phyloP scores from a whole-genome alignment of 2,329 filamentous ascomycete species.

The Verticillium tricorpus region DNA sequence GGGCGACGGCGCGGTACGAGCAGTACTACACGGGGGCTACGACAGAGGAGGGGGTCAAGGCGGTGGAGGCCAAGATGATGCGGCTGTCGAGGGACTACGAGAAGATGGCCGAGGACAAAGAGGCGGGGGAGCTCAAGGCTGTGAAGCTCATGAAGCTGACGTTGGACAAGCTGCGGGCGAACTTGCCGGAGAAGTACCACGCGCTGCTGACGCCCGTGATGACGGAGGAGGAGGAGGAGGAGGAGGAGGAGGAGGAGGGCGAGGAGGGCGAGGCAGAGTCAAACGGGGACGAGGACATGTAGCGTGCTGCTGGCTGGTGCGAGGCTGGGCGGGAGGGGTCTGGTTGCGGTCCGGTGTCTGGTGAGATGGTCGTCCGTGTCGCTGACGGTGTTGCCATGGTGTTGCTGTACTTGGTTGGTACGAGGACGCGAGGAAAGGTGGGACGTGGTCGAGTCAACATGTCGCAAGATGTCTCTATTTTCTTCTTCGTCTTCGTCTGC shows the following conservation, averaged over 20 bases:
- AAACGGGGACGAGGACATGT: neutral
- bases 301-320: neutral
- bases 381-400: neutral
- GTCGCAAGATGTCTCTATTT: no score
- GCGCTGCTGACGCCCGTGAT: neutral
- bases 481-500: no score
- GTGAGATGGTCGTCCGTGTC: neutral
- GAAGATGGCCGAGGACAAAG: neutral
- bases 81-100: neutral
- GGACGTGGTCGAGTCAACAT: neutral
- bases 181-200: slow-evolving; percentile 2
- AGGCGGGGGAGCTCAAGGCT: neutral
- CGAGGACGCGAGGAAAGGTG: neutral
- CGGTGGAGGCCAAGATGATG: slow-evolving; percentile 3
- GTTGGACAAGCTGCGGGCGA: neutral
- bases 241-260: neutral
- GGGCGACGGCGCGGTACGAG: slow-evolving; percentile 6
- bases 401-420: no score
- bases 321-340: neutral
- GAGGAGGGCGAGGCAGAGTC: neutral
- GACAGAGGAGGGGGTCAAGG: neutral
- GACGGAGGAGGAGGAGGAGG: neutral
- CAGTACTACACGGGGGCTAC: slow-evolving; percentile 5
- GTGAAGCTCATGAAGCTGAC: neutral
- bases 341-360: no score